Evolutionary conservation across 768 basidiomycete genomes (phyloP), one percentile per base, ranked within the genome.

Genomic region (Boletales sp.): DNA sequence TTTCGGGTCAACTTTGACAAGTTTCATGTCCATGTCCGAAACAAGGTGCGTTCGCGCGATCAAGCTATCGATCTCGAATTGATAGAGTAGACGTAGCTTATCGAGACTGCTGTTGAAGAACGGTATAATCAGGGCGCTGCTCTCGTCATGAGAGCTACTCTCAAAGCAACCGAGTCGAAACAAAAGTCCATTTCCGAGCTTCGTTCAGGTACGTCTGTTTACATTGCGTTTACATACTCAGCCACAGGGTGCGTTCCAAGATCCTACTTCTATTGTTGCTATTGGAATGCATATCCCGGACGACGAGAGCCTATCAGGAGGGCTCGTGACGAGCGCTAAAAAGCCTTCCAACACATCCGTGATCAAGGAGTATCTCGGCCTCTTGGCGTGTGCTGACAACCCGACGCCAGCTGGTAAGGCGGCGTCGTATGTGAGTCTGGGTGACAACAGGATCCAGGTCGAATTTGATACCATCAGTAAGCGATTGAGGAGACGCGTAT

Each of bases 1-100:
- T 89, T 97, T 63, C 82, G 90, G 42, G 79, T 97, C 42, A 97
- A 97, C 71, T 89, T 85, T 63, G 86, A 93, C 57, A 87, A 82
- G 59, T 95, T 94, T 68, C 84, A 87, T 56, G 74, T 91, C 30
- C 84, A 90, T 58, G 82, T 97, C 45, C 86, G 95, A 38, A 95
- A 97, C 70, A 76, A 84, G 62, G 92, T 91, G 57, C 8, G 81
- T 58, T 57, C 42, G 19, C 11, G 15, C 40, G 38, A 43, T 48
- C 17, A 8, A 19, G 14, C 10, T 11, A 30, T 36, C 34, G 36
- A 43, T 50, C 54, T 43, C 18, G 27, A 43, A 29, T 55, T 56
- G 51, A 57, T 60, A 41, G 48, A 47, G 24, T 34, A 40, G 38
- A 44, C 35, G 39, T 65, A 94, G 92, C 75, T 97, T 41, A 81